Evolutionary conservation across 768 basidiomycete genomes (phyloP), one percentile per base, ranked within the genome.

Genomic region (Daedaleopsis sinensis): DNA sequence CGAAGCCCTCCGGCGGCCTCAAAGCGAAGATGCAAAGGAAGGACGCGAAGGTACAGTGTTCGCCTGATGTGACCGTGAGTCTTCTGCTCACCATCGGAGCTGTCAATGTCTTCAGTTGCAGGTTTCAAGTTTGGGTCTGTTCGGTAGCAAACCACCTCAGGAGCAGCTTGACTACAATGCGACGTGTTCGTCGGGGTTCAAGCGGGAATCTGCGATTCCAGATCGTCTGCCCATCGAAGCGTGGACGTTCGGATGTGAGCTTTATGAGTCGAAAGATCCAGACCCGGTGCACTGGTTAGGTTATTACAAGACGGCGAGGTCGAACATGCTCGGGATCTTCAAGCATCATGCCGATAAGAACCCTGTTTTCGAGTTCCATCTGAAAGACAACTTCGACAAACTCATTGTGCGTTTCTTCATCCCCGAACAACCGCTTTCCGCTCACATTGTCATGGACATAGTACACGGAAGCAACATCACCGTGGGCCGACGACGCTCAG

Each of bases 181-280:
- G 15, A 62, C 51, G 11, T 27, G 51, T 13, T 50, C 56, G 0
- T 53, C 55, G 16, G 60, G 60, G 2, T 57, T 57, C 43, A 19
- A 51, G 47, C 47, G 42, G n/a, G 23, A 32, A 32, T 32, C 24
- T 16, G n/a, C 37, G 43, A 13, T 5, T 3, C 35, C 48, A 1
- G 10, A 13, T 15, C 19, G 19, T 3, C 24, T 66, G 11, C 65
- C 65, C 1, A 27, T 66, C 8, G 36, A 60, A 9, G 55, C 44
- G 6, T 39, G 62, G 36, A 48, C 58, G 18, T 27, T 62, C 5
- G 65, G 65, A 15, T 66, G 58, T 37, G 16, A 50, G 16, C 36
- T 54, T 21, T 21, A 43, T 12, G 8, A 55, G 1, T 32, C 23
- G 24, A 47, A 66, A n/a, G 37, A 23, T 15, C 7, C 13, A 9